Evolutionary conservation across 257 asterid genomes (phyloP).

Genomic region (Solanum raphanifolium): DNA sequence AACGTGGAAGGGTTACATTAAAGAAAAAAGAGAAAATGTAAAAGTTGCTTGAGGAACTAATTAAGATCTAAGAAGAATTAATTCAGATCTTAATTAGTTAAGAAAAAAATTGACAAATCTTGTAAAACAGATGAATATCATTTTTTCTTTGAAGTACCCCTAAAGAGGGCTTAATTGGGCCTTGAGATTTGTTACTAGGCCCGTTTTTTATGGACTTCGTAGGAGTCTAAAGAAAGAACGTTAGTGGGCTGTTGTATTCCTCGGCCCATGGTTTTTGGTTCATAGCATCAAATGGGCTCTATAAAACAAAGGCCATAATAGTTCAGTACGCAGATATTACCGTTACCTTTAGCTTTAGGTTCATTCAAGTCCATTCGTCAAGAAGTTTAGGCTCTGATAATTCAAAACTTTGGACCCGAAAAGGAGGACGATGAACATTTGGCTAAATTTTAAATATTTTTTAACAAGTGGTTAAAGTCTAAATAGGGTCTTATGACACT

Average conservation of each 20-base stretch:
- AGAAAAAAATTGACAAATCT: not conserved
- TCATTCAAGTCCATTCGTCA: not conserved
- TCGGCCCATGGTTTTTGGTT: not conserved
- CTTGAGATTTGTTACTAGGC: not conserved
- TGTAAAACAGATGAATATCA: not conserved
- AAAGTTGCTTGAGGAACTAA: not conserved
- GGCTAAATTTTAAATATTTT: not conserved
- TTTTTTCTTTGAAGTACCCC: not conserved
- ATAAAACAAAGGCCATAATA: too few species aligned
- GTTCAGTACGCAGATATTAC: not conserved
- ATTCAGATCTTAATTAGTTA: not conserved
- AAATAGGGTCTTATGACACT: not conserved
- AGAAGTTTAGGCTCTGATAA: too few species aligned
- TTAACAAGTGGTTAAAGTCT: not conserved
- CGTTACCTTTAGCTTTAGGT: not conserved
- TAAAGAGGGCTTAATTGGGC: not conserved
- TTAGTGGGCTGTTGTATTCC: not conserved
- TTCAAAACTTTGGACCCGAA: not conserved
- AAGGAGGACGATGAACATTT: not conserved
- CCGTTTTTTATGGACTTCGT: not conserved
- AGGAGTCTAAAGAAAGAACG: not conserved
- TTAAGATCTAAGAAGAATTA: not conserved
- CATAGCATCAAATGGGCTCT: not conserved
- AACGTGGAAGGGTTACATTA: not conserved
- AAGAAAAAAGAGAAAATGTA: not conserved